These are phyloP conservation scores for Candida pseudocylindracea DNA, from an alignment of 1,139 yeast species.

Conservation along the genomic window DNA sequence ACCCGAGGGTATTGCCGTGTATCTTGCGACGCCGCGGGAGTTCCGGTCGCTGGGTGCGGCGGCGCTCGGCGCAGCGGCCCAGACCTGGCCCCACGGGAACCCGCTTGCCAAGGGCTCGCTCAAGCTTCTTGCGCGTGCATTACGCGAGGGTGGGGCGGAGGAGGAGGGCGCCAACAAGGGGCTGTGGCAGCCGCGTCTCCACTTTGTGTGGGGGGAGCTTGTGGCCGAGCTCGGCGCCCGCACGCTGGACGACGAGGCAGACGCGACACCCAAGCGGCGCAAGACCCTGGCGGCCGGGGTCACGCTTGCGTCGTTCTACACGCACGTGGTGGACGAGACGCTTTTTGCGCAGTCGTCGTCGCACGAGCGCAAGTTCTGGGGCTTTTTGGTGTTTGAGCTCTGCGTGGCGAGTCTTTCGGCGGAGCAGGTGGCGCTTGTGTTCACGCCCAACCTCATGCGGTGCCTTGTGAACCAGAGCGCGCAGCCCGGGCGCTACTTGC, in stretches of 20 bases:
- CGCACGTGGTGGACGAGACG: slow-evolving; percentile 54
- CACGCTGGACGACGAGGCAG: slow-evolving; percentile 2
- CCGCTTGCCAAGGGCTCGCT: slow-evolving; percentile 57
- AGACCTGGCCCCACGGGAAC: slow-evolving; percentile 46
- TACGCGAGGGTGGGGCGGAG: slow-evolving; percentile 28
- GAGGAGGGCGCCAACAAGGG: slow-evolving; percentile 22
- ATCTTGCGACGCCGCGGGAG: slow-evolving; percentile 20
- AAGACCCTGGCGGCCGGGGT: neutral
- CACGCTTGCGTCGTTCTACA: slow-evolving; percentile 35
- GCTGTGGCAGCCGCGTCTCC: slow-evolving; percentile 59
- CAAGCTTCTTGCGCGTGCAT: slow-evolving; percentile 32
- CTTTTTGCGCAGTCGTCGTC: slow-evolving; percentile 61
- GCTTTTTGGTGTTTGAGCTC: slow-evolving; percentile 47
- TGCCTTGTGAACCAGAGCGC: slow-evolving; percentile 61
- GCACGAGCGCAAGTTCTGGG: slow-evolving; percentile 73
- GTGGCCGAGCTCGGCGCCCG: slow-evolving; percentile 15
- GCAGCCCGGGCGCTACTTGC: slow-evolving; percentile 38
- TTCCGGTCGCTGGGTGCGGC: neutral
- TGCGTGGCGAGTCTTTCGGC: slow-evolving; percentile 14
- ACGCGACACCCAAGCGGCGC: neutral
- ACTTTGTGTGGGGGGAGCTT: slow-evolving; percentile 67
- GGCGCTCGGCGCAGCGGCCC: neutral
- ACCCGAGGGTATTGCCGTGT: slow-evolving; percentile 65
- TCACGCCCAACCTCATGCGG: slow-evolving; percentile 54
- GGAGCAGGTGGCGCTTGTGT: slow-evolving; percentile 15